Evolutionary conservation across 768 basidiomycete species (phyloP), one percentile per base, ranked within the genome.

Genomic region (Chalciporus pseudorubinellus): DNA sequence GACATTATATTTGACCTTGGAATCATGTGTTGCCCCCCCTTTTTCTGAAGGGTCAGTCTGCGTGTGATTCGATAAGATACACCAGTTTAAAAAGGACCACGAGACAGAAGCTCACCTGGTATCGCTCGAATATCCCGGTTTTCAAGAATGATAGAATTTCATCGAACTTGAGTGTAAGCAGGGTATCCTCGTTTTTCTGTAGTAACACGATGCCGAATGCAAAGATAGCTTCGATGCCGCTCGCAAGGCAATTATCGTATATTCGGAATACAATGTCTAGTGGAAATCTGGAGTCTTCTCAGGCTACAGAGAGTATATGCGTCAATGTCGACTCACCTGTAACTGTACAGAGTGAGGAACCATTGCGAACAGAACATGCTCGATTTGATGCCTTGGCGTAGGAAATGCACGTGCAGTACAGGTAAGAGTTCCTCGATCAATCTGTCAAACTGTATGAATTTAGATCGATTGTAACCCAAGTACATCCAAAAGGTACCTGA

Each of bases 341-440:
- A 98, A 64, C 92, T 91, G 74, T 98, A 98, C 67, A 99, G 72
- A 0, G 97, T 98, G 65, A 99, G 76, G 70, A 98, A 98, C 97
- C 97, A 99, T 58, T 98, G 97, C 13, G 92, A 93, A 63, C 92
- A 95, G 66, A 89, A 98, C 94, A 99, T 98, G 72, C 89, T 95
- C 41, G 92, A 94, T 68, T 98, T 98, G 64, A 98, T 75, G 26
- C 95, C 95, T 70, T 97, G 90, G 26, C 95, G 83, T 26, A 95
- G 71, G 62, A 99, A 91, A 69, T 98, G 97, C 20, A 95, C 74
- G 62, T 98, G 93, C 6, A 98, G 74, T 5, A 95, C 89, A 5
- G 97, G 97, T 4, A 98, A 73, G 10, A 95, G 64, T 58, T 99
- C 97, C 66, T 99, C 97, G 39, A 97, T 72, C 44, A 98, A 72